phyloP scores from a whole-genome alignment of 2,329 filamentous ascomycete genomes.

The Dactylellina leptospora region DNA sequence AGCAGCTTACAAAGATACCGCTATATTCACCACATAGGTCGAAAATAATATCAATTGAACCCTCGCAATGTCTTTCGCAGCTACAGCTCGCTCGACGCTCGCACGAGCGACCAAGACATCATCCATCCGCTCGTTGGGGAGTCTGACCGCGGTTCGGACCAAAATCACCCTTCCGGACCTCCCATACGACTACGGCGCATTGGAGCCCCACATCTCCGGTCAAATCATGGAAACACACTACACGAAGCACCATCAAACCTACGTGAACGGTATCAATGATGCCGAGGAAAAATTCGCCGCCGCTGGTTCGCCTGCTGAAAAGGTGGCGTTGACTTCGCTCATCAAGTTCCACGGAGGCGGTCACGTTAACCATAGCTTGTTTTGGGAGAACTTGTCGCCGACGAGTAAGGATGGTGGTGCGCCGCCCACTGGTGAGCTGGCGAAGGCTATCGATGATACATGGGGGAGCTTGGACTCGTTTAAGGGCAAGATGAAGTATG shows the following conservation, averaged over 20 bases:
- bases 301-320: constrained; percentile 67
- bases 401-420: constrained; percentile 71
- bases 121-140: constrained; percentile 66
- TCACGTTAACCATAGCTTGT: constrained; percentile 73
- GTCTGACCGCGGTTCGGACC: constrained; percentile 79
- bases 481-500: constrained; percentile 67
- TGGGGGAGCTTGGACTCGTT: constrained; percentile 67
- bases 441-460: constrained; percentile 59
- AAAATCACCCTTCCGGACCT: constrained; percentile 96
- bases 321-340: constrained; percentile 67
- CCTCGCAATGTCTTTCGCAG: constrained; percentile 34
- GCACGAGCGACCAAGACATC: constrained; percentile 35
- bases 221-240: constrained; percentile 94
- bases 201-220: constrained; percentile 79
- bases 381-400: constrained; percentile 76
- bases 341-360: constrained; percentile 74
- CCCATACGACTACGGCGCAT: constrained; percentile 90
- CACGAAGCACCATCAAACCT: constrained; percentile 92
- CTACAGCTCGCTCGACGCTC: constrained; percentile 45
- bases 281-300: constrained; percentile 75
- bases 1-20: background rate
- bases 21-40: background rate
- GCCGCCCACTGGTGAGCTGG: constrained; percentile 66
- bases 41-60: constrained; percentile 8
- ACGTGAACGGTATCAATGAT: constrained; percentile 87